A percentile compares a stretch with the other conserved stretches of the same genome.
These are phyloP conservation scores for Pichia sp. DNA, from an alignment of 1,139 yeast genomes.

Conservation along the genomic window DNA sequence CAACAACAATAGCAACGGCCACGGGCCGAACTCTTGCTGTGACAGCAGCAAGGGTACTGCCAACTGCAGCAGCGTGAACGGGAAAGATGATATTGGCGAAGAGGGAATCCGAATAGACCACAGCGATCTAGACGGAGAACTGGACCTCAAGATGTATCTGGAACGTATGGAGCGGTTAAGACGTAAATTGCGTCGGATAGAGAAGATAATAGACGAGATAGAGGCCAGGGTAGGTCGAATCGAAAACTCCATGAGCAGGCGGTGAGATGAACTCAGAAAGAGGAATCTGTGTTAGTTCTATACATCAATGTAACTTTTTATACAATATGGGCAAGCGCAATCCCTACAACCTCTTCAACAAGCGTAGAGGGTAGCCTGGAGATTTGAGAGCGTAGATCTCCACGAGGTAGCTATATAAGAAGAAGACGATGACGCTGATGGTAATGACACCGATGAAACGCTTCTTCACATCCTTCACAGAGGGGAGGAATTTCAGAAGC, in stretches of 20 bases:
- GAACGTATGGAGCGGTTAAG: conserved; percentile 36
- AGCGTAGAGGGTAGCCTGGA: conserved; percentile 54
- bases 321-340: neutral
- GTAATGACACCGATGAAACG: conserved; percentile 43
- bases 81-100: neutral
- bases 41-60: neutral
- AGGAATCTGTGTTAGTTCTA: neutral
- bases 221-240: conserved; percentile 33
- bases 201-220: conserved; percentile 35
- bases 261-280: neutral
- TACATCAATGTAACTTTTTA: neutral
- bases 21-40: neutral
- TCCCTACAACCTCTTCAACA: conserved; percentile 1
- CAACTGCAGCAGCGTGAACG: neutral
- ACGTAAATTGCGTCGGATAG: conserved; percentile 35
- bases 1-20: neutral
- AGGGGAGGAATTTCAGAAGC: conserved; percentile 48
- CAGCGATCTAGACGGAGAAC: conserved; percentile 4
- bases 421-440: conserved; percentile 40
- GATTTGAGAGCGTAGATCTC: conserved; percentile 55
- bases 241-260: conserved; percentile 12
- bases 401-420: conserved; percentile 52
- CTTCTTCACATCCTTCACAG: conserved; percentile 39
- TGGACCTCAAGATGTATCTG: conserved; percentile 31
- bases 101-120: conserved; percentile 5